Conservation (phyloP, 176 grass and related monocot species). For the Hyparrhenia diplandra region DNA sequence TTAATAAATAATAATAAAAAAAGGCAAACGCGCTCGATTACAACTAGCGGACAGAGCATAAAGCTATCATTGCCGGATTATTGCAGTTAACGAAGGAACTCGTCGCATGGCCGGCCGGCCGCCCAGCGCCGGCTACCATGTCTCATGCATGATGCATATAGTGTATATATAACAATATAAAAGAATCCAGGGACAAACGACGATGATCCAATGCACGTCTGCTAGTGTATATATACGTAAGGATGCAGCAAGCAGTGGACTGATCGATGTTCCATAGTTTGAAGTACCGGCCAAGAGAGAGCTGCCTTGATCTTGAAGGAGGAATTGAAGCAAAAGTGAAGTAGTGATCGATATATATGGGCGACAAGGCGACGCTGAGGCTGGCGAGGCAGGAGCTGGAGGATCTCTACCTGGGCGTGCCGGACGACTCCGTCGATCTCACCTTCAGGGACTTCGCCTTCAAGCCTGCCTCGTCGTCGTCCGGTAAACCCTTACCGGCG, state of each 20-base stretch:
- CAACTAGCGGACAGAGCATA: no score
- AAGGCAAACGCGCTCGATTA: neutral
- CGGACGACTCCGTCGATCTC: conserved; percentile 65
- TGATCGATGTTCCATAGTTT: neutral
- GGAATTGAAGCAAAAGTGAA: no score
- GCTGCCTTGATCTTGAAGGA: neutral
- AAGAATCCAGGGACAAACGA: neutral
- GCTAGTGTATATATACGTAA: neutral
- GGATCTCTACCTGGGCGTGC: conserved; percentile 54
- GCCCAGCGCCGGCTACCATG: neutral
- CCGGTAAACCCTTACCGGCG: neutral
- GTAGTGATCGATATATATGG: conserved; percentile 7
- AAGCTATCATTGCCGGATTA: neutral
- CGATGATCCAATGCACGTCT: neutral
- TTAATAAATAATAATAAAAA: no score
- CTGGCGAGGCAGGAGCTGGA: conserved; percentile 61
- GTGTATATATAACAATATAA: neutral
- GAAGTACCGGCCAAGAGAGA: no score
- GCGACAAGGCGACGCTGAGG: conserved; percentile 33
- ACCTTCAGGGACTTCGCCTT: conserved; percentile 55
- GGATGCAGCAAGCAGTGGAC: neutral
- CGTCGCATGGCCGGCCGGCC: neutral
- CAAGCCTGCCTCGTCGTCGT: neutral
- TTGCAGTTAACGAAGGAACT: neutral
- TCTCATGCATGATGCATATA: neutral